These are phyloP conservation scores for Erodium maritimum DNA, from an alignment of 345 rosid genomes.

Conservation along the genomic window DNA sequence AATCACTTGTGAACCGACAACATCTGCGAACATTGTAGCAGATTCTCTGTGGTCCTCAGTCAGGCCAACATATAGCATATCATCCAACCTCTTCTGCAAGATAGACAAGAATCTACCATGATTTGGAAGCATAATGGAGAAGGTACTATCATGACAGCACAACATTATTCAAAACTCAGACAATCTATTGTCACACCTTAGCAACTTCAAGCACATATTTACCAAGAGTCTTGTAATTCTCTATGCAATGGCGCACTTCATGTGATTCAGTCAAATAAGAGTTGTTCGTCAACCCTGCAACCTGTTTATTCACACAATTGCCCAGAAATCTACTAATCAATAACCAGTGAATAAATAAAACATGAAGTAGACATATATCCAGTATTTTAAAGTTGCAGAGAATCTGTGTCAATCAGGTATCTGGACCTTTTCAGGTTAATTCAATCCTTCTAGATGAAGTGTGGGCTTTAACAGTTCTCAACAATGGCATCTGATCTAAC, in stretches of 20 bases:
- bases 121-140: constrained; percentile 19
- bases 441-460: too few relatives aligned
- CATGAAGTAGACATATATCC: background rate
- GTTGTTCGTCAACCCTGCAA: constrained; percentile 94
- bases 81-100: constrained; percentile 90
- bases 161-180: constrained; percentile 7
- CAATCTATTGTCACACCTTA: constrained; percentile 40
- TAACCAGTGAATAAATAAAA: constrained; percentile 3
- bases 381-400: background rate
- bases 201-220: constrained; percentile 71
- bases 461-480: too few relatives aligned
- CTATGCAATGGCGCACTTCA: constrained; percentile 80
- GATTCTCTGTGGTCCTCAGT: constrained; percentile 91
- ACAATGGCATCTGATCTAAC: too few relatives aligned
- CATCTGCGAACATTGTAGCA: constrained; percentile 84
- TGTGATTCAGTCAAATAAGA: constrained; percentile 62
- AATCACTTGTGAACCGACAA: constrained; percentile 86
- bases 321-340: constrained; percentile 1
- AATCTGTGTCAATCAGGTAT: too few relatives aligned
- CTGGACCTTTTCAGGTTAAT: too few relatives aligned
- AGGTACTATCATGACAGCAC: constrained; percentile 11
- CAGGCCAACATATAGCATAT: constrained; percentile 88
- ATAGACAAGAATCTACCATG: constrained; percentile 35
- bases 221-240: constrained; percentile 59
- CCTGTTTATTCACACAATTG: constrained; percentile 24